Base-by-base conservation (phyloP, 352 stramenopile genomes). In the Phytophthora fragariaefolia region DNA sequence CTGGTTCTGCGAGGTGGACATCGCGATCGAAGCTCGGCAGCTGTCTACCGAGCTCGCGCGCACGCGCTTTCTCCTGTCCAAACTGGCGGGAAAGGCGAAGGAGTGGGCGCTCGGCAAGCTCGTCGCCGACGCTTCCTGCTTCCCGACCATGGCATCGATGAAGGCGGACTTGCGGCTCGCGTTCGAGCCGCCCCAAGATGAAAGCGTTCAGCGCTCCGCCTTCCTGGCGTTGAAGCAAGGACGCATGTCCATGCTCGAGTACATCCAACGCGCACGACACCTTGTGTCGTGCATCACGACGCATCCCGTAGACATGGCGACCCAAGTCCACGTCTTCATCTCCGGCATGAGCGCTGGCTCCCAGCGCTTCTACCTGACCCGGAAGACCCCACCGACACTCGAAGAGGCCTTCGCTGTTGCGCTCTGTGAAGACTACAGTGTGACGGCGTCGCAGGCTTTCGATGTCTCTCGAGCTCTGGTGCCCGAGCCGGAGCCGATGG, bases 251-350 rank as follows among this genome's bases (percentile, higher is more conserved):
- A 66, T 74, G 60, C 27, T 55, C 15, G 48, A 66, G 20, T 75
- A 70, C 36, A 71, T 68, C n/a, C n/a, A n/a, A n/a, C n/a, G n/a
- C n/a, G n/a, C n/a, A n/a, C n/a, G n/a, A n/a, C n/a, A n/a, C n/a
- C n/a, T n/a, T n/a, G n/a, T n/a, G n/a, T n/a, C n/a, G n/a, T n/a
- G n/a, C n/a, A n/a, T n/a, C n/a, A n/a, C n/a, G n/a, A n/a, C n/a
- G n/a, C n/a, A n/a, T n/a, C n/a, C 64, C 1, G 22, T 74, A 3
- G 56, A 74, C 49, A 64, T 49, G 66, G 24, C 36, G 15, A 79
- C 67, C 0, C 54, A 76, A 30, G 58, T 73, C 32, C 28, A 63
- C 24, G 57, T 69, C 58, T 71, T 74, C 23, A 30, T 74, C 1
- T 52, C 50, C 7, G 45, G 52, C 0, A 66, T 75, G 49, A 75